Base-by-base conservation (phyloP, 2,329 filamentous ascomycete species). In the Orbilia brochopaga region DNA sequence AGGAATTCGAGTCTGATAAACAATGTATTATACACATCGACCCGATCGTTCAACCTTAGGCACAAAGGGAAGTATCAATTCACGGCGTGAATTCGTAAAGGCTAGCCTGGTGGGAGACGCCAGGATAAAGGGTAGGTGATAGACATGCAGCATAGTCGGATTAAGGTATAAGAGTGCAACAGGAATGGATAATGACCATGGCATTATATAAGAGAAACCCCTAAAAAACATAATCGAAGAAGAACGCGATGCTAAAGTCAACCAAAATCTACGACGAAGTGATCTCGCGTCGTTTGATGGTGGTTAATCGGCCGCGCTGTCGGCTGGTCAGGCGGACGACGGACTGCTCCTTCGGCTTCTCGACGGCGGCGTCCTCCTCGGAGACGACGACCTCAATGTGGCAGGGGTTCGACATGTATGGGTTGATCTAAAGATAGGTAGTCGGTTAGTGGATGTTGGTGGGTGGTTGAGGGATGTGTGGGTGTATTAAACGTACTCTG, bases 381-480 rank as follows among this genome's bases (percentile, higher is more conserved):
- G 93, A 96, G 79, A 99, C 88, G 88, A 99, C 99, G 80, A 99
- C 86, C 87, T 99, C 95, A 83, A 99, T 96, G 89, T 99, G 94
- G 90, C 93, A 99, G 78, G 94, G 94, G 89, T 96, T 96, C 78
- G 92, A 97, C 95, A 99, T 97, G 88, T 97, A 99, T 76, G 94
- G 94, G 89, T 99, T 99, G 86, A 99, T 99, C 92, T 97, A 74
- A 74, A 46, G 60, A 19, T 21, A 23, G 17, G 19, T 6, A 48
- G 11, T 48, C 21, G 46, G 23, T 53, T 53, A 27, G 11, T n/a
- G 52, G 60, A 74, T 81, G 13, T 77, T 54, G 15, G 15, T 17
- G 27, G n/a, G 35, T 24, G n/a, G 15, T 30, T 7, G 44, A 46
- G 37, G 51, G 44, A 50, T 21, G 13, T 23, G 5, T 55, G 24